Conservation (phyloP, 345 rosid species). For the Trapa incisa region DNA sequence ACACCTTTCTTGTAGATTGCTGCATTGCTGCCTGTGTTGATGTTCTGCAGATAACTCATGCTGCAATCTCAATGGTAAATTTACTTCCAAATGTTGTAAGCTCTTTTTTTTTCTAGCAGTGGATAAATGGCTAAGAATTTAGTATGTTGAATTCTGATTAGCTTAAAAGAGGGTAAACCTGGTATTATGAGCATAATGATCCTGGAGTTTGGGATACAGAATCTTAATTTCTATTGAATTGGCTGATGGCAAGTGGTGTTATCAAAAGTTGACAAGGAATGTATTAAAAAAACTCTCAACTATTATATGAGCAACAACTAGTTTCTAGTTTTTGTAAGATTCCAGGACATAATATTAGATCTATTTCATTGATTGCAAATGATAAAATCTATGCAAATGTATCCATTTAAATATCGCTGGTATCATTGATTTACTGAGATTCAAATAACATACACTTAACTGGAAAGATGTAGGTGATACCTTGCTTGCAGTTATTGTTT, state of each 20-base stretch:
- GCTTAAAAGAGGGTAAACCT: background rate
- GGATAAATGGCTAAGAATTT: background rate
- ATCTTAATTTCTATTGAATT: background rate
- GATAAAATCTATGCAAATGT: background rate
- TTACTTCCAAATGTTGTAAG: background rate
- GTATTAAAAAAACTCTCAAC: background rate
- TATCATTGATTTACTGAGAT: background rate
- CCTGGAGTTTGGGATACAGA: background rate
- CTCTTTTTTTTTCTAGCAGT: background rate
- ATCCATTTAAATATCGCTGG: background rate
- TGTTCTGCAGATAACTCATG: conserved; percentile 90
- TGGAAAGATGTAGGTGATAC: background rate
- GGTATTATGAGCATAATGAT: background rate
- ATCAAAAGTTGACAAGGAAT: background rate
- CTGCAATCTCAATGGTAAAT: conserved; percentile 92
- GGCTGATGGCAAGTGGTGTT: background rate
- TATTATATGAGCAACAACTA: background rate
- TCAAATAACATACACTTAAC: background rate
- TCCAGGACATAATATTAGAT: background rate
- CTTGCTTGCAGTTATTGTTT: background rate
- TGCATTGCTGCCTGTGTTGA: conserved; percentile 67
- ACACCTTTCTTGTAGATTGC: conserved; percentile 50
- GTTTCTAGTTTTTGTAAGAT: background rate
- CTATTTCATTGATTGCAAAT: background rate
- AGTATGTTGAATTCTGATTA: background rate